A percentile compares a stretch with the other conserved stretches of the same genome.
These are phyloP conservation scores for Achaetomiella virescens DNA, from an alignment of 495 filamentous ascomycete species.

Conservation along the genomic window DNA sequence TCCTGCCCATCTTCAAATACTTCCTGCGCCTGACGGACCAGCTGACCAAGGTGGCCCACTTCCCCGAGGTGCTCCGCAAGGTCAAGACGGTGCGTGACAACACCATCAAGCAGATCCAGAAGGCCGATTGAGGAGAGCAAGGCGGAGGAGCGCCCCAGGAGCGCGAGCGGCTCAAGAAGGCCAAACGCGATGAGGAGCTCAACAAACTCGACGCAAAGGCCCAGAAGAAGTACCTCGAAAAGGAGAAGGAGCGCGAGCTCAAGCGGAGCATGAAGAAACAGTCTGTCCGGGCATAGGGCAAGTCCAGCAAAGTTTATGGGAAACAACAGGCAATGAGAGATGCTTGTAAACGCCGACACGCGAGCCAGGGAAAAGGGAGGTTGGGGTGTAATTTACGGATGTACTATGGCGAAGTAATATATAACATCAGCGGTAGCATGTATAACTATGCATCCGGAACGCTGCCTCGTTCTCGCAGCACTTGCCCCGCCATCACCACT, in stretches of 20 bases:
- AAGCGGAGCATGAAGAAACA: constrained; percentile 67
- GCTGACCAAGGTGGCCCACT: constrained; percentile 69
- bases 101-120: constrained; percentile 70
- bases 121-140: constrained; percentile 84
- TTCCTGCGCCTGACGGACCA: constrained; percentile 80
- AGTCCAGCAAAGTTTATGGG: not conserved
- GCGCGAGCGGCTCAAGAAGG: constrained; percentile 81
- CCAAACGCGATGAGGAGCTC: constrained; percentile 80
- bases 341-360: constrained; percentile 30
- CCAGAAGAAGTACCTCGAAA: constrained; percentile 91
- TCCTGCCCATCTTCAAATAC: constrained; percentile 69
- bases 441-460: not conserved
- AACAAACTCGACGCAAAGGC: constrained; percentile 83
- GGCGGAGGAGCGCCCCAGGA: constrained; percentile 76
- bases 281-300: constrained; percentile 43
- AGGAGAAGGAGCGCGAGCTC: constrained; percentile 77
- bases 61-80: constrained; percentile 85
- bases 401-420: not conserved
- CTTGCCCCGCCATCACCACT: not conserved
- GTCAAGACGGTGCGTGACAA: constrained; percentile 75
- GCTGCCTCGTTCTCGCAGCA: not conserved
- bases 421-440: not conserved
- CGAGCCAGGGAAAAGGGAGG: constrained; percentile 1
- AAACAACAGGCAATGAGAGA: constrained; percentile 36
- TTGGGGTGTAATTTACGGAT: not conserved